A percentile compares a stretch with the other conserved stretches of the same genome.
These are phyloP conservation scores for Coemansia sp. DNA, from an alignment of 192 early-diverging fungal genomes.

Conservation along the genomic window DNA sequence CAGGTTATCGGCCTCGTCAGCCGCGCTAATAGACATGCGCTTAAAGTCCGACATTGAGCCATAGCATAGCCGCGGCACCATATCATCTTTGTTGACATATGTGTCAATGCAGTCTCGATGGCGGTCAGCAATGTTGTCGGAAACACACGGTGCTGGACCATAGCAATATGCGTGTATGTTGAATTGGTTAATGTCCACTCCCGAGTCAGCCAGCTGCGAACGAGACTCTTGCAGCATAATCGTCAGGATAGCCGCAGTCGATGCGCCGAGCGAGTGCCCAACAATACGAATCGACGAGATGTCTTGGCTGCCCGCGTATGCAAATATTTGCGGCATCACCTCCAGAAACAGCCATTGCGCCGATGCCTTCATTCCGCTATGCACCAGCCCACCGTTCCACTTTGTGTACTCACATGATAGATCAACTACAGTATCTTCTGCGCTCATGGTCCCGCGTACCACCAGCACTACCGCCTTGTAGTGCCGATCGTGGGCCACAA, in stretches of 20 bases:
- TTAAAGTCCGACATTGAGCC: slow-evolving; percentile 62
- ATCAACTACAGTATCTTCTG: slow-evolving; percentile 72
- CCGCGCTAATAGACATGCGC: slow-evolving; percentile 59
- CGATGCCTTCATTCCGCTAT: slow-evolving; percentile 71
- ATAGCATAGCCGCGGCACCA: slow-evolving; percentile 64
- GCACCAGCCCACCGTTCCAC: slow-evolving; percentile 74
- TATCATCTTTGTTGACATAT: slow-evolving; percentile 61
- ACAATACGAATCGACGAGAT: slow-evolving; percentile 61
- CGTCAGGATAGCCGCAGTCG: slow-evolving; percentile 66
- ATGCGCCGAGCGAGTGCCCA: slow-evolving; percentile 71
- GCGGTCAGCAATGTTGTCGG: slow-evolving; percentile 53
- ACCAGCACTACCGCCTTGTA: slow-evolving; percentile 63
- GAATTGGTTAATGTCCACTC: slow-evolving; percentile 18
- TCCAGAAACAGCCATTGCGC: slow-evolving; percentile 71
- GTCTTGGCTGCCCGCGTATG: slow-evolving; percentile 55
- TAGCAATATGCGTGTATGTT: slow-evolving; percentile 50
- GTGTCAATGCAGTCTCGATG: slow-evolving; percentile 59
- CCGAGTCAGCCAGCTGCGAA: slow-evolving; percentile 26
- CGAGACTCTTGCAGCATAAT: slow-evolving; percentile 67
- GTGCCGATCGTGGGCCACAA: slow-evolving; percentile 63
- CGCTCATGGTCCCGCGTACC: slow-evolving; percentile 72
- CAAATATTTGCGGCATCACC: slow-evolving; percentile 61
- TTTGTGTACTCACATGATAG: slow-evolving; percentile 73
- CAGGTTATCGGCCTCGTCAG: slow-evolving; percentile 52
- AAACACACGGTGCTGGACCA: slow-evolving; percentile 60